Evolutionary conservation across 1,284 basidiomycete genomes (phyloP).

Genomic region (Ustilago trichophora): DNA sequence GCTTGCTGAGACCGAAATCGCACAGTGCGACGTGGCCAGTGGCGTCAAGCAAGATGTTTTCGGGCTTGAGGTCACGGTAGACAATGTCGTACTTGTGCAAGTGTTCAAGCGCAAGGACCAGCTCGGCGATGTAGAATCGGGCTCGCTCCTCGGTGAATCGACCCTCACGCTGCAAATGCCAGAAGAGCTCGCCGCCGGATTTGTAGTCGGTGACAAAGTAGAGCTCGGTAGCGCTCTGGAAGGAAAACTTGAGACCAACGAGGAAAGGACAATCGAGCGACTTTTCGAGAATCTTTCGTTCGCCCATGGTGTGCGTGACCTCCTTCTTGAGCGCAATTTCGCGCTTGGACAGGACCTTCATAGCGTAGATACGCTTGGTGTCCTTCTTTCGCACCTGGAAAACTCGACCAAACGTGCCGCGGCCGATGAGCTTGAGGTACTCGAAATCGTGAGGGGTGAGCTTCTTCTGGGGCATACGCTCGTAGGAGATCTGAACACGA

Average conservation of each 20-base stretch:
- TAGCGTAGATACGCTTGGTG: constrained; percentile 98
- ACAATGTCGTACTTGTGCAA: constrained; percentile 97
- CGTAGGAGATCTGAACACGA: constrained; percentile 92
- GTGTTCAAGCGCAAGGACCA: constrained; percentile 93
- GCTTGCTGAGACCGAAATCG: constrained; percentile 97
- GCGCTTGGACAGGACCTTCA: constrained; percentile 98
- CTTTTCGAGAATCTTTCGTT: constrained; percentile 96
- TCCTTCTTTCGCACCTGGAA: constrained; percentile 98
- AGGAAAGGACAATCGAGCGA: constrained; percentile 95
- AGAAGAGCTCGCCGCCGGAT: constrained; percentile 94
- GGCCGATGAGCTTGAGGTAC: constrained; percentile 97
- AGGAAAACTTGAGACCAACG: constrained; percentile 96
- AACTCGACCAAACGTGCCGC: constrained; percentile 94
- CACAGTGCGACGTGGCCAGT: constrained; percentile 98
- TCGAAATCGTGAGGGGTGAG: constrained; percentile 80
- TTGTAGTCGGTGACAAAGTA: constrained; percentile 99
- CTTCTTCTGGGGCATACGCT: constrained; percentile 68
- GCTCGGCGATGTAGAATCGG: constrained; percentile 95
- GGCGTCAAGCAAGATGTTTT: constrained; percentile 96
- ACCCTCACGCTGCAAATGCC: constrained; percentile 95
- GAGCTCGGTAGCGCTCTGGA: constrained; percentile 94
- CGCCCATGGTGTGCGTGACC: constrained; percentile 98
- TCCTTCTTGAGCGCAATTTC: constrained; percentile 99
- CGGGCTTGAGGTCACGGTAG: constrained; percentile 96
- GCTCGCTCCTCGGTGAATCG: constrained; percentile 93